Evolutionary conservation across 1,139 yeast species (phyloP).

Genomic region (Candida glucosophila): DNA sequence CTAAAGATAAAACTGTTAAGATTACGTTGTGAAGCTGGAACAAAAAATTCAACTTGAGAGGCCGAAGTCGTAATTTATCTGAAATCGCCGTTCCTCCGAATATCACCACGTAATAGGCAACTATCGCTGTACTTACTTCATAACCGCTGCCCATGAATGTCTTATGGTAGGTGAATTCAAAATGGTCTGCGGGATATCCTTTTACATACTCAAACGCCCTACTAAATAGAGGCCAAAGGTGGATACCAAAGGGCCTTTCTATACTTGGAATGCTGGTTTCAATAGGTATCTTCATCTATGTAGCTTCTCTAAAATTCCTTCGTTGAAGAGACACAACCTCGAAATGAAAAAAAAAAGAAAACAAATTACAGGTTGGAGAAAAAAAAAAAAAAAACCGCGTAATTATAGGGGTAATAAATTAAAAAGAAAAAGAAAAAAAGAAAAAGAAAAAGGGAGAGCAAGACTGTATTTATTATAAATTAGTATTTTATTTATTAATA

Average conservation of each 20-base stretch:
- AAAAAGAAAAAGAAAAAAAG: too few relatives aligned
- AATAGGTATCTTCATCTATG: too few relatives aligned
- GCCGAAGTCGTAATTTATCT: conserved; percentile 43
- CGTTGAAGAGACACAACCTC: too few relatives aligned
- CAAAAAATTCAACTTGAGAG: conserved; percentile 58
- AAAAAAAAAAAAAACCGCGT: too few relatives aligned
- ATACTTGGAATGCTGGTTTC: conserved; percentile 43
- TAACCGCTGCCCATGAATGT: conserved; percentile 65
- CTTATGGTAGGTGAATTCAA: conserved; percentile 56
- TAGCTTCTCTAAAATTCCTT: too few relatives aligned
- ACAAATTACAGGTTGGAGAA: too few relatives aligned
- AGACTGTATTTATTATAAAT: too few relatives aligned
- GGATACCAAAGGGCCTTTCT: conserved; percentile 82
- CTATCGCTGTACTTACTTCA: conserved; percentile 54
- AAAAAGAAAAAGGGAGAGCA: too few relatives aligned
- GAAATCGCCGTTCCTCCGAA: conserved; percentile 64
- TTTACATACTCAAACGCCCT: conserved; percentile 38
- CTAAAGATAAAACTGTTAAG: conserved; percentile 63
- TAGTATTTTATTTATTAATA: too few relatives aligned
- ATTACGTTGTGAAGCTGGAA: conserved; percentile 69
- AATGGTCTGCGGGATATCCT: conserved; percentile 68
- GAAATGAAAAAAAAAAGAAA: too few relatives aligned
- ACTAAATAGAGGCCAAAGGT: conserved; percentile 84
- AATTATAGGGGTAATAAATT: too few relatives aligned
- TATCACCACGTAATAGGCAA: conserved; percentile 70